Evolutionary conservation across 208 protist genomes (phyloP), one percentile per base, ranked within the genome.

Genomic region (Leishmania gerbilli): DNA sequence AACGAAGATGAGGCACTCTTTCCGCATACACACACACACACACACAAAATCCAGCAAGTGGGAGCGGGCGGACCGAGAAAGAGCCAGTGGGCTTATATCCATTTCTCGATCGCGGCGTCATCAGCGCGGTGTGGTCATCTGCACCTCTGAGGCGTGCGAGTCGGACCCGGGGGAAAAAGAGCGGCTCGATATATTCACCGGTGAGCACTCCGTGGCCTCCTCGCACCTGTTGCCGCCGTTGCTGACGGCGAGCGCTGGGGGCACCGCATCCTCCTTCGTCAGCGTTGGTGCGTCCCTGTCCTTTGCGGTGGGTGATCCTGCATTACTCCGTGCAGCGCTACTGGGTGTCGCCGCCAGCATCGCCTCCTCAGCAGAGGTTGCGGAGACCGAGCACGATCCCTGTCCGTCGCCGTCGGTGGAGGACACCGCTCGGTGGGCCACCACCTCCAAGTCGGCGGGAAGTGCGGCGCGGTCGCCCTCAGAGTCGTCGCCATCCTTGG

Each of bases 311-410:
- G 27, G 45, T 40, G 27, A 49, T 24, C 7, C 13, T 27, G 27
- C 13, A 55, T 37, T 55, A 24, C 47, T 56, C 71, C 71, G 53
- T 31, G 21, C 27, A 74, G 45, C 40, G 47, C 71, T 55, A 55
- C 71, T 34, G 27, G 47, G 31, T 31, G 40, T 31, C 47, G 27
- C 47, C 71, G n/a, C 71, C 47, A 6, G 4, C 8, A n/a, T 9
- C 24, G 6, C 53, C 31, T 76, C 53, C 27, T 76, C 71, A 19
- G 47, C 71, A 51, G 71, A 75, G n/a, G 74, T n/a, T 24, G 53
- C 37, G 37, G 74, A 64, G 40, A 67, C 74, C 11, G 74, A 67
- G 55, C 0, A 45, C 42, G 47, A 21, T 6, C 74, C 37, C 8
- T 4, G 19, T 3, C 19, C 55, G 40, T 77, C 55, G 56, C 74